Evolutionary conservation across 2,329 filamentous ascomycete species (phyloP).

Genomic region (Pseudogymnoascus sp.): DNA sequence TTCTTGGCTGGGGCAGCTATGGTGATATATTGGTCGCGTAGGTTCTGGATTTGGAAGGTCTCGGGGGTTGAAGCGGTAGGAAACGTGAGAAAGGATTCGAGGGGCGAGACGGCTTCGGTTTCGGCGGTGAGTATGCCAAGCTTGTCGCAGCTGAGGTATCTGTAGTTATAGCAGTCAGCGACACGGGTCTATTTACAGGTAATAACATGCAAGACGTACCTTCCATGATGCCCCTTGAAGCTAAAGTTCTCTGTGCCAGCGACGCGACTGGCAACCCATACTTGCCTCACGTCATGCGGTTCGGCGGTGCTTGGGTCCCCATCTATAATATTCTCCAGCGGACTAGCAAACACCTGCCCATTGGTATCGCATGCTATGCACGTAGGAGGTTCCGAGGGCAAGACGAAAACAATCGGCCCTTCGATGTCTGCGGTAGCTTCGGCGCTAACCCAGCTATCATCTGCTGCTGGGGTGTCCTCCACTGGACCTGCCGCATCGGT

Average conservation of each 20-base stretch:
- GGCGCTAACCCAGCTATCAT: conserved; percentile 88
- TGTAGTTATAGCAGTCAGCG: conserved; percentile 27
- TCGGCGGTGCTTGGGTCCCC: conserved; percentile 76
- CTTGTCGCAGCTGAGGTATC: conserved; percentile 80
- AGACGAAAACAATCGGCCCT: conserved; percentile 74
- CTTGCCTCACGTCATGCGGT: conserved; percentile 90
- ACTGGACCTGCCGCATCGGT: conserved; percentile 28
- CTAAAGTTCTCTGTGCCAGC: conserved; percentile 73
- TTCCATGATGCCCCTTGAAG: conserved; percentile 85
- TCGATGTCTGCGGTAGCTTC: conserved; percentile 65
- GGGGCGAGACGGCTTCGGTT: conserved; percentile 70
- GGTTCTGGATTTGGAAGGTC: conserved; percentile 67
- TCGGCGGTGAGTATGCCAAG: conserved; percentile 69
- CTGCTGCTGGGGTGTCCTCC: conserved; percentile 35
- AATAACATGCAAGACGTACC: conserved; percentile 38
- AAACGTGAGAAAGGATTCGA: conserved; percentile 72
- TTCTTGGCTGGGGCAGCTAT: conserved; percentile 47
- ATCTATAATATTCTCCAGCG: conserved; percentile 82
- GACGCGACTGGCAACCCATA: conserved; percentile 84
- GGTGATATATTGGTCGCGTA: conserved; percentile 61
- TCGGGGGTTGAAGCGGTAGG: conserved; percentile 55
- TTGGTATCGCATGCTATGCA: conserved; percentile 79
- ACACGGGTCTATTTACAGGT: neutral
- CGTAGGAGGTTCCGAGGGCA: conserved; percentile 64
- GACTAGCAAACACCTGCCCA: conserved; percentile 75